Percentiles rank a stretch among this genome's conserved stretches.
Evolutionary conservation across 345 rosid species (phyloP).

Genomic region (Moricandia moricandioides): DNA sequence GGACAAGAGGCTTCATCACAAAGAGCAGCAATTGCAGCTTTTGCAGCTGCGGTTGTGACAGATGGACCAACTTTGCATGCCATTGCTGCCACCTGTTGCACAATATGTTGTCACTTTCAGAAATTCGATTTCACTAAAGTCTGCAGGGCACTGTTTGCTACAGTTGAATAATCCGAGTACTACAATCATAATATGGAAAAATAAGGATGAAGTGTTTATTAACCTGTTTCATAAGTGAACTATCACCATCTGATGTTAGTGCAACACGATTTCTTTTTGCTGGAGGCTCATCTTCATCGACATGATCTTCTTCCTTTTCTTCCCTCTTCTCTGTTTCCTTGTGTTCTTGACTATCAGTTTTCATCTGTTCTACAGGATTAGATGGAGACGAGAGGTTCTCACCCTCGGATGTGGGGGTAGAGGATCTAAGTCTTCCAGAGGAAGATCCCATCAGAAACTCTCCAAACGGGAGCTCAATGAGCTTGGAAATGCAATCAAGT

Average conservation of each 20-base stretch:
- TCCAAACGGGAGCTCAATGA: slow-evolving; percentile 89
- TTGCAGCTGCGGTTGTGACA: slow-evolving; percentile 70
- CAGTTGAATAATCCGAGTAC: not conserved
- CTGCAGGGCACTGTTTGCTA: not conserved
- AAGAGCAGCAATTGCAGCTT: slow-evolving; percentile 74
- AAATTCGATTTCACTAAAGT: not conserved
- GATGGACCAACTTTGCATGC: slow-evolving; percentile 64
- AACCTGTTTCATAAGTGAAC: slow-evolving; percentile 72
- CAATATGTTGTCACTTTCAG: not conserved
- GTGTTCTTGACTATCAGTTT: slow-evolving; percentile 38
- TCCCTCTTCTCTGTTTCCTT: slow-evolving; percentile 34
- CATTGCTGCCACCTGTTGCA: slow-evolving; percentile 57
- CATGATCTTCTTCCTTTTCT: slow-evolving; percentile 47
- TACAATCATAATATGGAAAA: not conserved
- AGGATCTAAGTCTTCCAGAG: slow-evolving; percentile 38
- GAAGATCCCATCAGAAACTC: slow-evolving; percentile 55
- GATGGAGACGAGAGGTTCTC: slow-evolving; percentile 34
- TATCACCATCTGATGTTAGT: slow-evolving; percentile 45
- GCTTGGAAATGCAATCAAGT: slow-evolving; percentile 76
- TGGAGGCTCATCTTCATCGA: slow-evolving; percentile 53
- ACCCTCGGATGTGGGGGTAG: slow-evolving; percentile 26
- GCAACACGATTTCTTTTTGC: slow-evolving; percentile 49
- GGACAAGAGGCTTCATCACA: slow-evolving; percentile 76
- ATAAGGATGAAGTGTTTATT: not conserved
- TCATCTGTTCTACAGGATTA: slow-evolving; percentile 33